Evolutionary conservation across 139 green algal genomes (phyloP), one percentile per base, ranked within the genome.

Genomic region (Limnomonas spitsbergensis): DNA sequence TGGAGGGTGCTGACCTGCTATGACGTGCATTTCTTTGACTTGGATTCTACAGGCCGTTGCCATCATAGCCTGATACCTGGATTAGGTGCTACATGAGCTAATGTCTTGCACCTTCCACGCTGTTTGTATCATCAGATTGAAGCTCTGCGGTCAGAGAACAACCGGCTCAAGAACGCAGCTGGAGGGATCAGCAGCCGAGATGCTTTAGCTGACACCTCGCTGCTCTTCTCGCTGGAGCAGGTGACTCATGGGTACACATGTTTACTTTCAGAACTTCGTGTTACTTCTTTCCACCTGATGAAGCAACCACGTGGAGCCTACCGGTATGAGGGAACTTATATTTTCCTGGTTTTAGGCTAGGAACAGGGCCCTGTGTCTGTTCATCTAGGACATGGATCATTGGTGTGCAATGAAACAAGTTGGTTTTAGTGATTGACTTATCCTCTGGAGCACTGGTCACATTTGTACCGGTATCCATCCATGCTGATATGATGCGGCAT

Each of bases 161-260:
- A 32, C 9, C 6, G 68, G 4, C 36, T 74, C 9, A 42, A 32
- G 6, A 32, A 47, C 7, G 68, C 35, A 38, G 9, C 29, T 37
- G 4, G 29, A 70, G 56, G 56, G 56, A 20, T 7, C 56, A 74
- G 68, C 68, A 74, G 68, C 35, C 6, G 20, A 14, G 20, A n/a
- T 26, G 35, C 35, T 14, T 32, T n/a, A 6, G 35, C 68, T 32
- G 68, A 74, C 68, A n/a, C 68, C 35, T n/a, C 68, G 9, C 3
- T 32, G 68, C 68, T 74, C 6, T 42, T 42, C 68, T 72, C 61
- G 9, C 29, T 72, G 61, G 61, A 72, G 29, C 61, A 72, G 61
- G 61, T 61, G 20, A 61, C 20, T 14, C 47, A 61, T 14, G 20
- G 47, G 14, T 61, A 61, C 47, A 61, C 47, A 61, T 20, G 20